Percentiles rank a stretch among this genome's conserved stretches.
phyloP scores from a whole-genome alignment of 2,329 filamentous ascomycete species.

The Capronia americana region DNA sequence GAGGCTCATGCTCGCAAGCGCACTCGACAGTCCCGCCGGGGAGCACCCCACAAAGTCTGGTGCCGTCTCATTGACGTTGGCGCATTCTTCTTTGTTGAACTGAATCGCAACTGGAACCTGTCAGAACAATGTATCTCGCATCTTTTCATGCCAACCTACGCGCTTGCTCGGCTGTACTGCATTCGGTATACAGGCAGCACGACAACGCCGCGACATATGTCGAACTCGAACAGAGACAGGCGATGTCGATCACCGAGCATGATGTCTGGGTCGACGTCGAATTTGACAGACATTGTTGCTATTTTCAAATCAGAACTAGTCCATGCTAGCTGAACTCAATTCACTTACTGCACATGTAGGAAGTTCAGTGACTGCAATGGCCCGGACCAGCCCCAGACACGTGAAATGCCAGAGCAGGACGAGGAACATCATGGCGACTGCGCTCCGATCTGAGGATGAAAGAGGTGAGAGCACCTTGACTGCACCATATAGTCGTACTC shows the following conservation, averaged over 20 bases:
- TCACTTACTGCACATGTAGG: constrained; percentile 37
- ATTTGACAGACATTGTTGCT: constrained; percentile 40
- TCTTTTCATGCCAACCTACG: constrained; percentile 28
- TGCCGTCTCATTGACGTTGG: constrained; percentile 39
- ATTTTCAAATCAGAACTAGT: constrained; percentile 19
- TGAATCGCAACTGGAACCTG: constrained; percentile 37
- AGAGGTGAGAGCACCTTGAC: constrained; percentile 11
- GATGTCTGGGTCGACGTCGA: constrained; percentile 36
- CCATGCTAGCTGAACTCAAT: not conserved
- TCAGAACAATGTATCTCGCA: constrained; percentile 8
- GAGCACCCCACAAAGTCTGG: constrained; percentile 42
- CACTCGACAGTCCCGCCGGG: constrained; percentile 33
- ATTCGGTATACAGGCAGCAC: constrained; percentile 39
- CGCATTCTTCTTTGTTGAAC: constrained; percentile 41
- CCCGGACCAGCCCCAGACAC: constrained; percentile 18
- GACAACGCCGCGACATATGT: constrained; percentile 40
- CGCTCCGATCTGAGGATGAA: constrained; percentile 8
- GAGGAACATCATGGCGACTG: constrained; percentile 26
- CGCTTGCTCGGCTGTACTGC: constrained; percentile 37
- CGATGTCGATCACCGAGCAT: constrained; percentile 40
- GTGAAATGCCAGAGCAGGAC: constrained; percentile 14
- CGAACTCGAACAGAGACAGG: constrained; percentile 37
- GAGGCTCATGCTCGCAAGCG: constrained; percentile 30
- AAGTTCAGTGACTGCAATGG: constrained; percentile 35
- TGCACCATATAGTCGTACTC: constrained; percentile 24